These are phyloP conservation scores for Daldinia vernicosa DNA, from an alignment of 495 filamentous ascomycete species.

Conservation along the genomic window DNA sequence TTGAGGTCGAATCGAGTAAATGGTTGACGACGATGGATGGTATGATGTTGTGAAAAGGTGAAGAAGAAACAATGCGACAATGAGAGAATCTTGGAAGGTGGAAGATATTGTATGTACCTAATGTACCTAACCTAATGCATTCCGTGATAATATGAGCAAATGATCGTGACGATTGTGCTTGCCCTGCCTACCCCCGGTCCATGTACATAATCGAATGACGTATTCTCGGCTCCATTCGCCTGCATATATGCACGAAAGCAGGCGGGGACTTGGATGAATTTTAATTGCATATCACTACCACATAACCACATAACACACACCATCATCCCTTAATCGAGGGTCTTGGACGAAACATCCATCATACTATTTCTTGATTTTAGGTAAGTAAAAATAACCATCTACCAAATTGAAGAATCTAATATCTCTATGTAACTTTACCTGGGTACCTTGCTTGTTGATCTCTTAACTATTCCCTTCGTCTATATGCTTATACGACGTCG, in stretches of 20 bases:
- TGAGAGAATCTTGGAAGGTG: neutral
- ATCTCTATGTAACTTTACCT: too few relatives aligned
- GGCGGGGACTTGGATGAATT: neutral
- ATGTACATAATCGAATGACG: constrained; percentile 32
- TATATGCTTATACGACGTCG: neutral
- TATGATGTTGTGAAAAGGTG: neutral
- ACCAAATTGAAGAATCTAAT: too few relatives aligned
- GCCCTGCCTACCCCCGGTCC: neutral
- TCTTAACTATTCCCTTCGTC: neutral
- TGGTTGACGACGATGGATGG: neutral
- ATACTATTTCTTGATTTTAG: too few relatives aligned
- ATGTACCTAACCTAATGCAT: neutral
- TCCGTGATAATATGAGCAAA: constrained; percentile 4
- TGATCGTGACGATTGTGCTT: constrained; percentile 31
- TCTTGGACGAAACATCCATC: too few relatives aligned
- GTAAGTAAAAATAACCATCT: too few relatives aligned
- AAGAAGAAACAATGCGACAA: neutral
- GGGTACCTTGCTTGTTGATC: too few relatives aligned
- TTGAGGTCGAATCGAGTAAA: neutral
- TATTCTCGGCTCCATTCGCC: constrained; percentile 29
- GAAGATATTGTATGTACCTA: neutral
- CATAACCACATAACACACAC: neutral
- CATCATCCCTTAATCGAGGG: neutral
- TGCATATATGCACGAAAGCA: constrained; percentile 15
- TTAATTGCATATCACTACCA: constrained; percentile 8